phyloP scores from a whole-genome alignment of 2,329 filamentous ascomycete genomes.

The Colletotrichum agaves region DNA sequence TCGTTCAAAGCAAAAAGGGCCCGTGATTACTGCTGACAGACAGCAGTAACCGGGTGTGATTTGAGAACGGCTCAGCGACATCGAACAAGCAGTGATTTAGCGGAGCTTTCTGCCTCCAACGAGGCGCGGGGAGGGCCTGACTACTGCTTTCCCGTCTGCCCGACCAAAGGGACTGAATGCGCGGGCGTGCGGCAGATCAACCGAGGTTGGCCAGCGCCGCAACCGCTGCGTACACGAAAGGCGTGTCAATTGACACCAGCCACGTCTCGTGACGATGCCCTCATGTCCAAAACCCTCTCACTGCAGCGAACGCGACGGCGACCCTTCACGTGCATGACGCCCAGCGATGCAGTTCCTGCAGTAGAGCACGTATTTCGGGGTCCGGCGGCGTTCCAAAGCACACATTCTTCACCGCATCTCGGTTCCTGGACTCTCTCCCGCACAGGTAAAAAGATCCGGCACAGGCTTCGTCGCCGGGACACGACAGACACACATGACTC shows the following conservation, averaged over 20 bases:
- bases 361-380: slow-evolving; percentile 5
- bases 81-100: neutral
- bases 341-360: slow-evolving; percentile 30
- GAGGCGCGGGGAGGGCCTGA: slow-evolving; percentile 21
- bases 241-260: neutral
- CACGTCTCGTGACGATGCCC: slow-evolving; percentile 31
- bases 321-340: slow-evolving; percentile 29
- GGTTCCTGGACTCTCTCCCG: slow-evolving; percentile 25
- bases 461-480: neutral
- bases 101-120: neutral
- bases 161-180: neutral
- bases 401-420: slow-evolving; percentile 32
- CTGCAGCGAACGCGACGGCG: neutral
- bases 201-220: slow-evolving; percentile 22
- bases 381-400: neutral
- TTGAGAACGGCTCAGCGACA: neutral
- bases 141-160: neutral
- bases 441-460: neutral
- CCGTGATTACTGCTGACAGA: slow-evolving; percentile 11
- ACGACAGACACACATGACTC: slow-evolving; percentile 22
- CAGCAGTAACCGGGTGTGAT: neutral
- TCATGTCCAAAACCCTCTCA: slow-evolving; percentile 4
- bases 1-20: neutral
- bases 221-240: neutral
- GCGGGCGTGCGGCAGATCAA: neutral